Conservation (phyloP, 495 filamentous ascomycete species). For the Lasiosphaeris hirsuta region DNA sequence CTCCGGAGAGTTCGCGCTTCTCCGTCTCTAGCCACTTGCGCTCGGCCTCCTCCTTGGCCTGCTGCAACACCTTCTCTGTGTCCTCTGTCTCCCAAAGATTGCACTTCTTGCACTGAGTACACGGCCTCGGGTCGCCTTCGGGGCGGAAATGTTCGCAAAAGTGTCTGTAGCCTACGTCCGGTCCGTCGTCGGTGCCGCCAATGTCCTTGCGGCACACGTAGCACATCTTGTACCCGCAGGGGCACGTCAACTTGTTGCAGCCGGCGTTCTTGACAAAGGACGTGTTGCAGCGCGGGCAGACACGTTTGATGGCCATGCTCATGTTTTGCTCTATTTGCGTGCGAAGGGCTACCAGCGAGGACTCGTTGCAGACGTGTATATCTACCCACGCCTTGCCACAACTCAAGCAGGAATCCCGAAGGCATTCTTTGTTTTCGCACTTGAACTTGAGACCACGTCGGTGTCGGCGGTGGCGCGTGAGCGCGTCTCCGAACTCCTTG, state of each 20-base stretch:
- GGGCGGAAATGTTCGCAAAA: conserved; percentile 97
- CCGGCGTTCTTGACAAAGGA: conserved; percentile 89
- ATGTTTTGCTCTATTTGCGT: conserved; percentile 87
- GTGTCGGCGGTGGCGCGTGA: conserved; percentile 58
- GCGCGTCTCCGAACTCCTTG: conserved; percentile 48
- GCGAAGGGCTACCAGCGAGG: conserved; percentile 76
- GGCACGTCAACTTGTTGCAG: conserved; percentile 95
- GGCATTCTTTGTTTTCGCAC: conserved; percentile 66
- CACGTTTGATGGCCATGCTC: conserved; percentile 91
- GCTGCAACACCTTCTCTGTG: conserved; percentile 69
- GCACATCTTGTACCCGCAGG: conserved; percentile 98
- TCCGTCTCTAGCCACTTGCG: conserved; percentile 73
- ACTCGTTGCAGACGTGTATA: conserved; percentile 76
- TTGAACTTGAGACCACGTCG: conserved; percentile 67
- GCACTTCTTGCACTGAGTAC: conserved; percentile 77
- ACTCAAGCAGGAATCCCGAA: conserved; percentile 68
- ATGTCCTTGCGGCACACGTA: conserved; percentile 75
- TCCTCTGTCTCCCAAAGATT: conserved; percentile 88
- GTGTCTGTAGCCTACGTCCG: conserved; percentile 70
- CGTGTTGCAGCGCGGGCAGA: conserved; percentile 83
- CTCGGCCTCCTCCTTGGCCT: conserved; percentile 78
- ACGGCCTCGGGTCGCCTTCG: conserved; percentile 60
- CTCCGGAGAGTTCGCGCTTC: conserved; percentile 45
- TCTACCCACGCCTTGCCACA: conserved; percentile 66
- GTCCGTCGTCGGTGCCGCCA: conserved; percentile 46